Conservation (phyloP, 768 basidiomycete species). For the Pisolithus orientalis region DNA sequence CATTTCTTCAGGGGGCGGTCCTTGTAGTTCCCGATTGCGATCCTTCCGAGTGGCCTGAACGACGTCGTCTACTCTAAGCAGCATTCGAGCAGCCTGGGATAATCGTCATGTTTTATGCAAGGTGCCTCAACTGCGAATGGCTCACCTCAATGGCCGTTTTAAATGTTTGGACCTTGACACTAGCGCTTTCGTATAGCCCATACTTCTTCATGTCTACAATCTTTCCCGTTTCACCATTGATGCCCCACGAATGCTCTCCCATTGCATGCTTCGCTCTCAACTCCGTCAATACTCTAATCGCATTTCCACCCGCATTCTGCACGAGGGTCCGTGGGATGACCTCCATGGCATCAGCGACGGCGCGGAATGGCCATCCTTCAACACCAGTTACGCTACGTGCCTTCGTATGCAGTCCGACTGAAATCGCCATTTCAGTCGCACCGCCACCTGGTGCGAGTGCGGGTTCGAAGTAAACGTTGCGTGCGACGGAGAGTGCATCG, state of each 20-base stretch:
- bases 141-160: constrained; percentile 93
- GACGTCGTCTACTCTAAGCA: constrained; percentile 91
- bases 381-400: constrained; percentile 79
- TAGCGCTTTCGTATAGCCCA: constrained; percentile 91
- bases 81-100: constrained; percentile 73
- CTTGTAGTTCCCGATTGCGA: constrained; percentile 40
- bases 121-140: background rate
- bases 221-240: constrained; percentile 94
- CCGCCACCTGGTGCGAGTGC: constrained; percentile 92
- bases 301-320: constrained; percentile 94
- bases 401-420: constrained; percentile 76
- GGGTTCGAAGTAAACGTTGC: constrained; percentile 96
- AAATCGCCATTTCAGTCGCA: constrained; percentile 97
- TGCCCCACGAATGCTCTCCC: constrained; percentile 88
- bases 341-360: constrained; percentile 95
- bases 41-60: constrained; percentile 85
- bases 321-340: constrained; percentile 93
- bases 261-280: constrained; percentile 93
- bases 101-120: background rate
- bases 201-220: constrained; percentile 94
- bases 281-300: constrained; percentile 88
- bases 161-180: constrained; percentile 94
- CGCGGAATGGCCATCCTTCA: constrained; percentile 86
- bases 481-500: constrained; percentile 95
- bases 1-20: constrained; percentile 55